phyloP scores from a whole-genome alignment of 306 rosid genomes.

The Quercus alba region DNA sequence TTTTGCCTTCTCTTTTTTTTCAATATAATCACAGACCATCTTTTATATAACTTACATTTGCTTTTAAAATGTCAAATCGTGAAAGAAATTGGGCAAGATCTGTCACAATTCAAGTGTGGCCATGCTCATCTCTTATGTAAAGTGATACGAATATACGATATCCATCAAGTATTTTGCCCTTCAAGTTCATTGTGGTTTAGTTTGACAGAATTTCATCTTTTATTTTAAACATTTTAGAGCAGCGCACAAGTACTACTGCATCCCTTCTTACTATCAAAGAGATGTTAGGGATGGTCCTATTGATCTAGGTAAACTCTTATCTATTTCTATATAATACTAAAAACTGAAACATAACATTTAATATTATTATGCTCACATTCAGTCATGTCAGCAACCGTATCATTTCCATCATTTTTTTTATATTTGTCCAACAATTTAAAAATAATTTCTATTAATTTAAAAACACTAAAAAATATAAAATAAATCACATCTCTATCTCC shows the following conservation, averaged over 20 bases:
- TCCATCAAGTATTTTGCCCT: not conserved
- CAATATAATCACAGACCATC: not conserved
- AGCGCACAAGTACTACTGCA: slow-evolving; percentile 73
- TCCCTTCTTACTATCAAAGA: slow-evolving; percentile 86
- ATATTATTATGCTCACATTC: too few species aligned
- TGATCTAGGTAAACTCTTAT: not conserved
- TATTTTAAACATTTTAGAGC: slow-evolving; percentile 48
- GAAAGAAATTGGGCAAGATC: slow-evolving; percentile 74
- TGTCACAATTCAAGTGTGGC: slow-evolving; percentile 86
- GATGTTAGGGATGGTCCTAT: slow-evolving; percentile 65
- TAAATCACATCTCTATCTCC: not conserved
- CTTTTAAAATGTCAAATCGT: slow-evolving; percentile 38
- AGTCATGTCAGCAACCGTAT: too few species aligned
- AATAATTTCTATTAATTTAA: not conserved
- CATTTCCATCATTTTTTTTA: too few species aligned
- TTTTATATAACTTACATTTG: not conserved
- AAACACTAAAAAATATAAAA: not conserved
- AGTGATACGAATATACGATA: slow-evolving; percentile 14
- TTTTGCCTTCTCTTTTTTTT: too few species aligned
- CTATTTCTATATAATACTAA: not conserved
- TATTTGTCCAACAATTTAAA: not conserved
- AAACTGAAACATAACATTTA: too few species aligned
- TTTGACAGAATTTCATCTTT: slow-evolving; percentile 4
- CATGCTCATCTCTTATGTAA: slow-evolving; percentile 87
- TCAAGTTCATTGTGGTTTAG: not conserved